Evolutionary conservation across 1,284 basidiomycete species (phyloP).

Genomic region (Rhodotorula glutinis): DNA sequence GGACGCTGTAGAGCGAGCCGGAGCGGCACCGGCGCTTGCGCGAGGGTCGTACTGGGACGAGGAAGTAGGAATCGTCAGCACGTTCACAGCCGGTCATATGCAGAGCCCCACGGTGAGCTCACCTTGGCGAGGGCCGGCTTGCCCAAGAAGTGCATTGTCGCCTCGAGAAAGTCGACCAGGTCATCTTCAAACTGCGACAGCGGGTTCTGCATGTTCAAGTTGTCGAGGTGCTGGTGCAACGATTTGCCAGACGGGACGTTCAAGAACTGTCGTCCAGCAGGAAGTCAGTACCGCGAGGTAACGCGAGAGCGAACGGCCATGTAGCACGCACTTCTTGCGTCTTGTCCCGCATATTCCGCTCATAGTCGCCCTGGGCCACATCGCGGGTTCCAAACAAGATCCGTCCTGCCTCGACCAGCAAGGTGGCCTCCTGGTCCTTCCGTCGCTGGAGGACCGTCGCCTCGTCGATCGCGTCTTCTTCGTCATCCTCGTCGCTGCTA

Average conservation of each 20-base stretch:
- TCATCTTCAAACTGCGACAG: slow-evolving; percentile 34
- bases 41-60: slow-evolving; percentile 20
- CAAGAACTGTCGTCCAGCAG: slow-evolving; percentile 41
- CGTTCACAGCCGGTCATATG: neutral
- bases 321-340: slow-evolving; percentile 39
- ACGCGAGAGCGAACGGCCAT: no score
- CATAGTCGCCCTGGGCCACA: slow-evolving; percentile 41
- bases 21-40: neutral
- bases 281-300: no score
- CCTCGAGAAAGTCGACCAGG: slow-evolving; percentile 37
- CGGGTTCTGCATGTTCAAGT: slow-evolving; percentile 33
- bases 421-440: slow-evolving; percentile 16
- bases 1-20: neutral
- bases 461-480: slow-evolving; percentile 12
- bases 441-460: slow-evolving; percentile 10
- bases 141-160: slow-evolving; percentile 22
- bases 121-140: slow-evolving; percentile 34
- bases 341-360: slow-evolving; percentile 38
- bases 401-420: slow-evolving; percentile 30
- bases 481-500: slow-evolving; percentile 13
- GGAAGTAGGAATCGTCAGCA: no score
- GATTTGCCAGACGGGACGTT: slow-evolving; percentile 25
- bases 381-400: slow-evolving; percentile 34
- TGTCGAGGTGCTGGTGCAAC: slow-evolving; percentile 29
- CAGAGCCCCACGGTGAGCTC: no score